Conservation (phyloP, 805 yeast species). For the Barnettozyma salicaria region DNA sequence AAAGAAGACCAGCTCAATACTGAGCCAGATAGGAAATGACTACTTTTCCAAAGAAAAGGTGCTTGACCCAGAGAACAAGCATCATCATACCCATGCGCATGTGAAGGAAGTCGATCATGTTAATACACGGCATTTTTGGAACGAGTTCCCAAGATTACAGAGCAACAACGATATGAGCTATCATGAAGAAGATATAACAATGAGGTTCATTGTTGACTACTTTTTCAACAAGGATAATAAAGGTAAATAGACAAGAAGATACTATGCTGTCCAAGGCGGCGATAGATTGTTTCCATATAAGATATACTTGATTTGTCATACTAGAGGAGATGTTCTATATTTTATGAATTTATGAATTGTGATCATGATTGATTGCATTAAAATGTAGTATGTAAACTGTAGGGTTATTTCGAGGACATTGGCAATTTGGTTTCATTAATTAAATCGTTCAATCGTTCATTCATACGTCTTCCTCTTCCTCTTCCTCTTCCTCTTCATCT, state of each 20-base stretch:
- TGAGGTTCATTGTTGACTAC: conserved; percentile 24
- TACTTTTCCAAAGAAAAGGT: conserved; percentile 7
- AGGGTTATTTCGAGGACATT: no score
- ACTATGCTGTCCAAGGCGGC: background rate
- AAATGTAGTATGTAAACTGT: no score
- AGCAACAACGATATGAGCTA: conserved; percentile 25
- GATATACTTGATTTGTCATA: no score
- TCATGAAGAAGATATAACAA: conserved; percentile 25
- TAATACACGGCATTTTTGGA: conserved; percentile 17
- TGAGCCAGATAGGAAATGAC: conserved; percentile 6
- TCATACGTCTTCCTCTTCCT: no score
- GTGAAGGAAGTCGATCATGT: conserved; percentile 15
- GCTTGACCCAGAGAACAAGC: conserved; percentile 11
- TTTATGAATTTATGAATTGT: background rate
- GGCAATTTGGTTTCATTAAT: no score
- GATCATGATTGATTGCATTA: no score
- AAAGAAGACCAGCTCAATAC: conserved; percentile 1
- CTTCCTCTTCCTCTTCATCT: conserved; percentile 3
- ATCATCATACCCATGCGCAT: conserved; percentile 11
- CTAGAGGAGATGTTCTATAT: no score
- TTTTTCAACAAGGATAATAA: conserved; percentile 16
- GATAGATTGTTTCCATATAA: no score
- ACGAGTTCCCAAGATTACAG: conserved; percentile 26
- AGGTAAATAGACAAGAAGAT: background rate
- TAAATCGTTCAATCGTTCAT: no score